phyloP scores from a whole-genome alignment of 345 rosid species.

The Psidium friedrichsthalianum region DNA sequence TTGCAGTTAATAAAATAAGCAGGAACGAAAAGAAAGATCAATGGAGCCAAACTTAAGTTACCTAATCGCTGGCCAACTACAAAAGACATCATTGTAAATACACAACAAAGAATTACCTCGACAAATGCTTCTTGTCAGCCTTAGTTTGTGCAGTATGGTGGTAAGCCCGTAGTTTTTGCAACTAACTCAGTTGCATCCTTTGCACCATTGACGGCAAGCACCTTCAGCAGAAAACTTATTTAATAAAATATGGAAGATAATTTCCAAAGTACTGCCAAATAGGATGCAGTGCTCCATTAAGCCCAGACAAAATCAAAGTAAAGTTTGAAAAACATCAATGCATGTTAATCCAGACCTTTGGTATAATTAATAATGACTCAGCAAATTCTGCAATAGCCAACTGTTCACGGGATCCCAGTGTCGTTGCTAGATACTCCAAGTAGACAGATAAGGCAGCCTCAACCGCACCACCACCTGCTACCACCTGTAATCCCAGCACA shows the following conservation, averaged over 20 bases:
- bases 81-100: neutral
- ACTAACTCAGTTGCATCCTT: slow-evolving; percentile 96
- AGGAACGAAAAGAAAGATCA: neutral
- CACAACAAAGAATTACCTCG: slow-evolving; percentile 37
- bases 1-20: neutral
- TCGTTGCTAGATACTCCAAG: slow-evolving; percentile 87
- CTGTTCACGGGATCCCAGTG: slow-evolving; percentile 90
- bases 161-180: slow-evolving; percentile 87
- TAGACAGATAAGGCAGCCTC: slow-evolving; percentile 87
- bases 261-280: neutral
- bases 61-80: neutral
- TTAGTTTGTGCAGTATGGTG: slow-evolving; percentile 93
- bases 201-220: slow-evolving; percentile 94
- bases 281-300: neutral
- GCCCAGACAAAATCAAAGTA: neutral
- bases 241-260: neutral
- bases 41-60: neutral
- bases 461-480: slow-evolving; percentile 99
- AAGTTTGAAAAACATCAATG: neutral
- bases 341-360: slow-evolving; percentile 39
- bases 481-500: slow-evolving; percentile 44
- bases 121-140: slow-evolving; percentile 85
- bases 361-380: slow-evolving; percentile 73
- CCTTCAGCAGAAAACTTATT: slow-evolving; percentile 22
- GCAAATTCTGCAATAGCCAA: slow-evolving; percentile 96